These are phyloP conservation scores for Coelastrella sp. DNA, from an alignment of 139 green algal species.

Conservation along the genomic window DNA sequence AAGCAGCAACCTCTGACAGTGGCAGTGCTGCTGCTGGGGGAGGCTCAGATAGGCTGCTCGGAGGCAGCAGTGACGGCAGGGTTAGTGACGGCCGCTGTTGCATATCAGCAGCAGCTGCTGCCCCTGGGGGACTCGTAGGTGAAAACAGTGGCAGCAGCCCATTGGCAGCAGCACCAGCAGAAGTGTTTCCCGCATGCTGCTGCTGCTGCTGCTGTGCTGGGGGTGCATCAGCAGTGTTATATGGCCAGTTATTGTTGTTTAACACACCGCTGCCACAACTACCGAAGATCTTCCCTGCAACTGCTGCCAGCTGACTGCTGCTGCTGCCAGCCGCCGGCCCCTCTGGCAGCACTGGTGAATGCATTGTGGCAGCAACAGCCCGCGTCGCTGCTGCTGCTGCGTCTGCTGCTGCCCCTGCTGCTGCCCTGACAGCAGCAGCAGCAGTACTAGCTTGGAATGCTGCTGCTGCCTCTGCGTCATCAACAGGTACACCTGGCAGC, in stretches of 20 bases:
- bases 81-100: neutral
- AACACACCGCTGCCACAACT: neutral
- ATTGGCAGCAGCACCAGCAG: constrained; percentile 9
- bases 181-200: neutral
- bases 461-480: neutral
- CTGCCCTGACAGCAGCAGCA: neutral
- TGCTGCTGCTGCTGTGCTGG: neutral
- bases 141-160: neutral
- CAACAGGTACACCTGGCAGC: neutral
- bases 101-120: too few species aligned
- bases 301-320: neutral
- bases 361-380: too few species aligned
- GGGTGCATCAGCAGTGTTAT: neutral
- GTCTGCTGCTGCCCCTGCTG: neutral
- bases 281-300: neutral
- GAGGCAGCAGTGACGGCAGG: neutral
- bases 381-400: neutral
- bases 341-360: too few species aligned
- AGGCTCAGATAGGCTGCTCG: neutral
- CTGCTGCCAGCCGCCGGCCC: too few species aligned
- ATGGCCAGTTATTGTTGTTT: neutral
- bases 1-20: neutral
- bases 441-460: neutral
- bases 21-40: neutral
- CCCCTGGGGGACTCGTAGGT: neutral